Evolutionary conservation across 805 yeast genomes (phyloP).

Genomic region (Candida andamanensis): DNA sequence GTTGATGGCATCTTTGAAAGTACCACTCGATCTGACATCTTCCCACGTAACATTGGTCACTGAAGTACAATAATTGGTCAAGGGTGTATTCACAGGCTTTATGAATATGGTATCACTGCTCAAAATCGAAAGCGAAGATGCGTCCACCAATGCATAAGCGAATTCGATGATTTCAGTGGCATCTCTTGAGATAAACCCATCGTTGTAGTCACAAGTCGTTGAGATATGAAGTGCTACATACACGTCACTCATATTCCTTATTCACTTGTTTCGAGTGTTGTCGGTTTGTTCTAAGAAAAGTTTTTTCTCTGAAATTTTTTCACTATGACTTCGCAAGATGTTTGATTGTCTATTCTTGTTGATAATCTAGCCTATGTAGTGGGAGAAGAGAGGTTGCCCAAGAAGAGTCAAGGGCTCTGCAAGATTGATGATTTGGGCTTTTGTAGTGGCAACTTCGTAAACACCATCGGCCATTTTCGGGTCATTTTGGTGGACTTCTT

Average conservation of each 20-base stretch:
- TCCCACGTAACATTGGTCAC: constrained; percentile 57
- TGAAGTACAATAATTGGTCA: constrained; percentile 52
- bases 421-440: no score
- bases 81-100: constrained; percentile 61
- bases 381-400: no score
- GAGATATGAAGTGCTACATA: constrained; percentile 59
- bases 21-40: constrained; percentile 49
- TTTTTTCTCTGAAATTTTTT: no score
- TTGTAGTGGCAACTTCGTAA: no score
- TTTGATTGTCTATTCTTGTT: no score
- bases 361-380: no score
- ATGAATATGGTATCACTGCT: constrained; percentile 45
- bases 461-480: no score
- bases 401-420: no score
- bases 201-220: constrained; percentile 63
- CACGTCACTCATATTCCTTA: constrained; percentile 49
- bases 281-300: no score
- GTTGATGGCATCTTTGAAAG: constrained; percentile 59
- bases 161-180: constrained; percentile 63
- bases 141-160: constrained; percentile 62
- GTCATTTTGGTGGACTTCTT: neutral
- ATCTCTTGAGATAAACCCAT: constrained; percentile 54
- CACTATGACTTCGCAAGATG: no score
- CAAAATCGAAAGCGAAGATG: constrained; percentile 41
- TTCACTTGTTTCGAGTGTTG: no score